These are phyloP conservation scores for Mucor piriformis DNA, from an alignment of 371 early-diverging fungal species.

Conservation along the genomic window DNA sequence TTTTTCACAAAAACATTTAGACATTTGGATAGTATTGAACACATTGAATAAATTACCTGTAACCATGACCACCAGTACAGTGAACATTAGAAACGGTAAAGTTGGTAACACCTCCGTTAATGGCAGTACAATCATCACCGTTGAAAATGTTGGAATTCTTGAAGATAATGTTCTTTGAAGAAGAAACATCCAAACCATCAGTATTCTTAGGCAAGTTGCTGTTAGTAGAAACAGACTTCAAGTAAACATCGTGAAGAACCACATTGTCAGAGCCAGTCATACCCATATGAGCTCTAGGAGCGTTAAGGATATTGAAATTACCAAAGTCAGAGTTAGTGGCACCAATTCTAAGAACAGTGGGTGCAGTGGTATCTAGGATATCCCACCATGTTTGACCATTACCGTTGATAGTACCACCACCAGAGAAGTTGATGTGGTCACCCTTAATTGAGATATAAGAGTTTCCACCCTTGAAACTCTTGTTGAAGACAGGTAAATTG, in stretches of 20 bases:
- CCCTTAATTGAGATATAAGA: too few species aligned
- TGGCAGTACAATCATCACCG: conserved; percentile 45
- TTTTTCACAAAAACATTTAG: conserved; percentile 30
- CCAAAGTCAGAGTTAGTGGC: too few species aligned
- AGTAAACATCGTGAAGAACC: too few species aligned
- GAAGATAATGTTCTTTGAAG: too few species aligned
- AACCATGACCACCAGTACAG: conserved; percentile 27
- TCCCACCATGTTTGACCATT: conserved; percentile 43
- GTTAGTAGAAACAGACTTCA: too few species aligned
- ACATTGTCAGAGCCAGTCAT: conserved; percentile 27
- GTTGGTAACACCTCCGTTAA: conserved; percentile 36
- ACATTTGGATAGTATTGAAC: conserved; percentile 10
- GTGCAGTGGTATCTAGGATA: conserved; percentile 30
- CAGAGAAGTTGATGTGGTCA: conserved; percentile 27
- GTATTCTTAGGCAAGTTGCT: too few species aligned
- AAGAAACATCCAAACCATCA: too few species aligned
- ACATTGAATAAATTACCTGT: too few species aligned
- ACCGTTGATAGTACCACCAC: conserved; percentile 28
- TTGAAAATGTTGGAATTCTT: conserved; percentile 23
- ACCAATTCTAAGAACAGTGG: too few species aligned
- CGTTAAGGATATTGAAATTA: conserved; percentile 29
- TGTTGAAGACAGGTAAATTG: too few species aligned
- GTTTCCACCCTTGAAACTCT: too few species aligned
- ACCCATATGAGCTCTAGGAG: conserved; percentile 40
- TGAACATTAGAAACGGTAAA: conserved; percentile 26